These are phyloP conservation scores for Paracorniculantispora psalliotae DNA, from an alignment of 2,329 filamentous ascomycete species.

Conservation along the genomic window DNA sequence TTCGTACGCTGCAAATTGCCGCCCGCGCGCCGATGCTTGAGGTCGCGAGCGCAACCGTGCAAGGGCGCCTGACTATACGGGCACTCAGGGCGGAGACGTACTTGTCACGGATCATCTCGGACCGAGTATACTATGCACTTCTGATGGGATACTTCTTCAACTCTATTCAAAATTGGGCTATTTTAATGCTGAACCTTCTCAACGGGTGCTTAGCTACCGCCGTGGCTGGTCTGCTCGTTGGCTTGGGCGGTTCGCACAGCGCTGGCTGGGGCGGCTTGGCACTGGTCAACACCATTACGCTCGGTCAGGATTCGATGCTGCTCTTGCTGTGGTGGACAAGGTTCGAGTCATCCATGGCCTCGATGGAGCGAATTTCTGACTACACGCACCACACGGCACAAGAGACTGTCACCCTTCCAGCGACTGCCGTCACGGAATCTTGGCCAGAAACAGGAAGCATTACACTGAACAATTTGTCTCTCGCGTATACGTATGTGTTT, in stretches of 20 bases:
- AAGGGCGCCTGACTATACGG: not conserved
- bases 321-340: not conserved
- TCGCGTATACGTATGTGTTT: not conserved
- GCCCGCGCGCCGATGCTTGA: not conserved
- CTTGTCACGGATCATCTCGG: not conserved
- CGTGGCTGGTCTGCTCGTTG: not conserved
- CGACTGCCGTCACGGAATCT: not conserved
- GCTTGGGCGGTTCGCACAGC: not conserved
- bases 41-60: not conserved
- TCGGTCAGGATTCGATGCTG: not conserved
- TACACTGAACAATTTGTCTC: not conserved
- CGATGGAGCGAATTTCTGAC: constrained; percentile 1
- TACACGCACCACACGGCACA: not conserved
- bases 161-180: not conserved
- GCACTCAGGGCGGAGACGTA: not conserved
- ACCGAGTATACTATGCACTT: not conserved
- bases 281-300: not conserved
- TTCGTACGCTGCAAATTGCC: not conserved
- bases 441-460: not conserved
- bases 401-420: not conserved
- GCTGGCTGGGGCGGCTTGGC: not conserved
- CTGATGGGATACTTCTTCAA: not conserved
- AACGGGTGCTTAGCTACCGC: not conserved
- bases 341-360: not conserved
- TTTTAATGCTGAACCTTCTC: not conserved